Evolutionary conservation across 768 basidiomycete species (phyloP), one percentile per base, ranked within the genome.

Genomic region (Leccinum incarnatum): DNA sequence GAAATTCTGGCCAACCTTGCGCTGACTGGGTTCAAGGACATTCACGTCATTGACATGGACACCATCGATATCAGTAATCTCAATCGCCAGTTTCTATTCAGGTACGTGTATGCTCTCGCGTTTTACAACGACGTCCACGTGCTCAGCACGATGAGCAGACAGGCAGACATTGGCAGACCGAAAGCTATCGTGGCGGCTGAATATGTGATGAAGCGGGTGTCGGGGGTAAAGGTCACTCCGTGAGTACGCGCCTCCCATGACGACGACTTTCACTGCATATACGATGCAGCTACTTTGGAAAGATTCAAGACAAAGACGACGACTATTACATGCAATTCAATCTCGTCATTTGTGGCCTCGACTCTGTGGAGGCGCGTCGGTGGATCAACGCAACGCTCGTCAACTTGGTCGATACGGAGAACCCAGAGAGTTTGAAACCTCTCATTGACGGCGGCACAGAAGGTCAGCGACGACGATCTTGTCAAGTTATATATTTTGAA

Each of bases 11-110:
- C 95, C 59, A 97, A 98, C 75, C 83, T 99, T 52, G 96, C 97
- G 23, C 76, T 98, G 65, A 90, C 93, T 48, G 97, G 97, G 25
- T 99, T 98, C 86, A 92, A 90, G 75, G 92, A 98, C 69, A 97
- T 98, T 64, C 94, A 98, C 79, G 95, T 99, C 60, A 98, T 99
- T 71, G 97, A 99, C 80, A 98, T 99, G 95, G 96, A 99, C 79
- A 98, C 96, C 15, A 99, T 98, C 72, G 96, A 99, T 76, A 91
- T 99, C 69, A 98, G 95, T 69, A 99, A 99, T 74, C 81, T 99
- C 64, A 99, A 99, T 74, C 84, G 97, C 52, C 97, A 99, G 75
- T 99, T 99, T 73, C 79, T 99, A 23, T 99, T 99, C 79, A 84
- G 97, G 96, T 93, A 64, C 53, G 77, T 11, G 1, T 55, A 27